Conservation (phyloP, 192 early-diverging fungal genomes). For the Powellomyces hirtus region DNA sequence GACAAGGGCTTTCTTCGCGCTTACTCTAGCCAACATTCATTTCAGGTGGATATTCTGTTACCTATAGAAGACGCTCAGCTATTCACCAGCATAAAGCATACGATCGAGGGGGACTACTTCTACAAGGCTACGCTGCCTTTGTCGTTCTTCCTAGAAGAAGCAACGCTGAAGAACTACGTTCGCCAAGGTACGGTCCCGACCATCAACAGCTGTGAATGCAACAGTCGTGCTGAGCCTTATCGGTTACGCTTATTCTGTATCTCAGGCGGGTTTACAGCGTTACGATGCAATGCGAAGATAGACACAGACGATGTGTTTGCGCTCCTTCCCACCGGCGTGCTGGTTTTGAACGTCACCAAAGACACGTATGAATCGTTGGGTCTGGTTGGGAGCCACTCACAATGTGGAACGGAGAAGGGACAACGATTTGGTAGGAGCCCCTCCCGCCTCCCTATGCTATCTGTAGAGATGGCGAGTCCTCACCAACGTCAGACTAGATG, state of each 20-base stretch:
- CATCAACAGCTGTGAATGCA: not conserved
- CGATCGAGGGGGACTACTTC: not conserved
- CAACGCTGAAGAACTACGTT: slow-evolving; percentile 5
- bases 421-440: no score
- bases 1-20: not conserved
- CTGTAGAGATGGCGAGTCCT: no score
- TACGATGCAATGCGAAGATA: slow-evolving; percentile 8
- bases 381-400: slow-evolving; percentile 12
- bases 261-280: slow-evolving; percentile 19
- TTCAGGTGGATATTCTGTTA: slow-evolving; percentile 13
- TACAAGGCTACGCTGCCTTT: slow-evolving; percentile 17
- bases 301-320: slow-evolving; percentile 33
- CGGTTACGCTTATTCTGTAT: not conserved
- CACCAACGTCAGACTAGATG: no score
- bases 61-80: not conserved
- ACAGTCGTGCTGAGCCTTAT: not conserved
- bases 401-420: not conserved
- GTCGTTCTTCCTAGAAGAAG: slow-evolving; percentile 14
- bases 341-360: slow-evolving; percentile 27
- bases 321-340: slow-evolving; percentile 21
- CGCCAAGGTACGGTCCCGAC: not conserved
- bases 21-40: not conserved
- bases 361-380: slow-evolving; percentile 35
- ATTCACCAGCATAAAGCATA: not conserved
- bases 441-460: no score